Evolutionary conservation across 768 basidiomycete genomes (phyloP).

Genomic region (Kwoniella mangroviensis): DNA sequence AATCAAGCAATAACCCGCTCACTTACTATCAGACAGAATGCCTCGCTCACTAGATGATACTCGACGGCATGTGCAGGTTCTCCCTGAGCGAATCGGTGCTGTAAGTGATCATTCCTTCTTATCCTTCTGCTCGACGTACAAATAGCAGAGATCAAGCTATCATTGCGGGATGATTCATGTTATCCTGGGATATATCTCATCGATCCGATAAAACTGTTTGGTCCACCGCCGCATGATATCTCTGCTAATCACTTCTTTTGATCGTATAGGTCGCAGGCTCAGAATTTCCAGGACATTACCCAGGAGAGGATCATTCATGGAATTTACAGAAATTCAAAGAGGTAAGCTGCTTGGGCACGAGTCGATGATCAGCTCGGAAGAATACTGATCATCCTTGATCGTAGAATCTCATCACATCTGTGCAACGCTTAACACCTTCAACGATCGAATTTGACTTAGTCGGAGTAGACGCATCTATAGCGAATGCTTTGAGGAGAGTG

Average conservation of each 20-base stretch:
- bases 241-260: no score
- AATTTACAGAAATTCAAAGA: slow-evolving; percentile 72
- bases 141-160: no score
- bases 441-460: slow-evolving; percentile 93
- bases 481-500: slow-evolving; percentile 90
- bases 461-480: slow-evolving; percentile 93
- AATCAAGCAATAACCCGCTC: background rate
- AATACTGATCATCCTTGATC: background rate
- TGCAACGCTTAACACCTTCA: slow-evolving; percentile 78
- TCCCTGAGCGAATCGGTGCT: slow-evolving; percentile 49
- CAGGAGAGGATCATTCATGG: slow-evolving; percentile 85
- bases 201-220: background rate
- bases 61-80: slow-evolving; percentile 51
- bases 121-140: background rate
- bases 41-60: slow-evolving; percentile 19
- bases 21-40: background rate
- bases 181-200: background rate
- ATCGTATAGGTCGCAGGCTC: slow-evolving; percentile 83
- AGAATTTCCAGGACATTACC: slow-evolving; percentile 87
- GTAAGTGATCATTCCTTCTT: slow-evolving; percentile 25
- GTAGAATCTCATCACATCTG: slow-evolving; percentile 70
- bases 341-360: slow-evolving; percentile 62
- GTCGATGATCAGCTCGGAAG: background rate
- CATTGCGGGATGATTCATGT: background rate
- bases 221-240: no score